These are phyloP conservation scores for Citrus inodora DNA, from an alignment of 345 rosid species.

Conservation along the genomic window DNA sequence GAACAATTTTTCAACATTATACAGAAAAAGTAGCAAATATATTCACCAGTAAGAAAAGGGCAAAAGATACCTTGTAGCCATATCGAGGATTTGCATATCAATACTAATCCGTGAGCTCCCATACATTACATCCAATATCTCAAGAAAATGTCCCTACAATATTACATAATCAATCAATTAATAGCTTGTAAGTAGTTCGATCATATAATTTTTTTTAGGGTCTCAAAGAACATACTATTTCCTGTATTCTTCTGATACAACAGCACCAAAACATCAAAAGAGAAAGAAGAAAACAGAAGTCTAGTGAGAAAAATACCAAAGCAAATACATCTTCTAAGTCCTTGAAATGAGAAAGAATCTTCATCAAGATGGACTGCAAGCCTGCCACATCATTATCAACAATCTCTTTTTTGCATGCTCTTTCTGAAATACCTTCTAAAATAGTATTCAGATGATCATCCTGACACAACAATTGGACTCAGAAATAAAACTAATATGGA, in stretches of 20 bases:
- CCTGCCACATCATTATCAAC: conserved; percentile 63
- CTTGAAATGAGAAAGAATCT: conserved; percentile 67
- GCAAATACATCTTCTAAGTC: conserved; percentile 59
- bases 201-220: not conserved
- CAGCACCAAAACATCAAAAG: not conserved
- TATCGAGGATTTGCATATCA: conserved; percentile 64
- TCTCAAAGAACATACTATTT: conserved; percentile 4
- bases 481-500: conserved; percentile 13
- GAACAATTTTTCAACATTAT: not conserved
- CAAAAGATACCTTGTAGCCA: conserved; percentile 61
- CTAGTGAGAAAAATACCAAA: conserved; percentile 48
- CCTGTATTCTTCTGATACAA: not conserved
- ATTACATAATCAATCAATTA: conserved; percentile 6
- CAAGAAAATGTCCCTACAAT: conserved; percentile 69
- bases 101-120: conserved; percentile 58
- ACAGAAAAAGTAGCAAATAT: not conserved
- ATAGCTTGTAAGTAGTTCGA: conserved; percentile 2
- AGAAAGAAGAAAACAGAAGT: not conserved
- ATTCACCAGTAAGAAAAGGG: not conserved
- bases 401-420: conserved; percentile 44
- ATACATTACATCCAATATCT: conserved; percentile 70
- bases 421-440: conserved; percentile 52
- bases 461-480: conserved; percentile 36
- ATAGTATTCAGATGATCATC: conserved; percentile 50
- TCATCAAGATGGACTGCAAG: conserved; percentile 76